Evolutionary conservation across 192 early-diverging fungal genomes (phyloP).

Genomic region (Backusella tuberculispora): DNA sequence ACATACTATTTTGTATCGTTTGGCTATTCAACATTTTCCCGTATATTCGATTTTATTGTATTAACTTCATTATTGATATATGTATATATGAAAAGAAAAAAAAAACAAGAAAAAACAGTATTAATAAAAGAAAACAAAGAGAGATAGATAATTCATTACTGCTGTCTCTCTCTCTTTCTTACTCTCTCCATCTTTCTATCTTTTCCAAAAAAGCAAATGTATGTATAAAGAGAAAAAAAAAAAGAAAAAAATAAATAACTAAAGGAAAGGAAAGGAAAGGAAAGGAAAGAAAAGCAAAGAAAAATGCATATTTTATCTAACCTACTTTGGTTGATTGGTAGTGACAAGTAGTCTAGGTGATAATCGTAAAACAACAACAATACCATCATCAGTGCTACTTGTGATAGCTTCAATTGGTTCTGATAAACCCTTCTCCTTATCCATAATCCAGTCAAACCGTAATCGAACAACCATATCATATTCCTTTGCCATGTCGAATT

Average conservation of each 20-base stretch:
- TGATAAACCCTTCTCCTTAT: not conserved
- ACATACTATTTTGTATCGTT: too few species aligned
- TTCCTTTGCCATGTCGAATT: conserved; percentile 21
- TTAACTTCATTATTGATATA: too few species aligned
- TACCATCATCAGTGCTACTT: conserved; percentile 22
- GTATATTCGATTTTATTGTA: too few species aligned
- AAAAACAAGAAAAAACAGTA: not conserved
- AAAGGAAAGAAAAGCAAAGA: not conserved
- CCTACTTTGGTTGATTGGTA: not conserved
- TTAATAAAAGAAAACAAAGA: not conserved
- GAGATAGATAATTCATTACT: not conserved
- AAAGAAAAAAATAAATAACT: too few species aligned
- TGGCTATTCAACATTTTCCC: too few species aligned
- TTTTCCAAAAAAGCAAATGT: too few species aligned
- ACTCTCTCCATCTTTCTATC: not conserved
- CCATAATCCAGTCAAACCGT: conserved; percentile 33
- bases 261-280: not conserved
- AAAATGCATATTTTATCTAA: not conserved
- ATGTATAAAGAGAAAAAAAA: too few species aligned
- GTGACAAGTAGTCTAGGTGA: conserved; percentile 7
- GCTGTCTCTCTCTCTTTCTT: too few species aligned
- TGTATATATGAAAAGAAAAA: not conserved
- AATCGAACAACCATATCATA: conserved; percentile 17
- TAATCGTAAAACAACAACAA: conserved; percentile 31
- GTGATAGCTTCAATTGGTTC: conserved; percentile 25